These are phyloP conservation scores for Auriscalpium microsporum DNA, from an alignment of 768 basidiomycete species.

Conservation along the genomic window DNA sequence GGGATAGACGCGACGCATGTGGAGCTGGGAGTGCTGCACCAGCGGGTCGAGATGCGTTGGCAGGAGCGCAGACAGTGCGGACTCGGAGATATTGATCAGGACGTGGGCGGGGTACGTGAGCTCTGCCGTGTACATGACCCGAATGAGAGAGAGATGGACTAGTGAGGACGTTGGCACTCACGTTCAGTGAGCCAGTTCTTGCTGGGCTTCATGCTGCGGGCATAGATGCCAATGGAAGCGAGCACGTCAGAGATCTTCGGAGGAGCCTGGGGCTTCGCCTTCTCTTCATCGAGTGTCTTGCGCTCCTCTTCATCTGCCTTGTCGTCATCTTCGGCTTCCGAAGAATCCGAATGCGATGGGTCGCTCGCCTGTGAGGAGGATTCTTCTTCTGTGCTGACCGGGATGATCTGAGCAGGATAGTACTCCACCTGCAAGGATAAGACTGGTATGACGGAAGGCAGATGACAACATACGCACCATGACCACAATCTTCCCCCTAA, in stretches of 20 bases:
- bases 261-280: constrained; percentile 1
- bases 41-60: constrained; percentile 29
- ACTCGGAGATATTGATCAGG: constrained; percentile 56
- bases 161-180: background rate
- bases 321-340: background rate
- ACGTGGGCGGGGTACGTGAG: constrained; percentile 36
- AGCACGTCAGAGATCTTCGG: constrained; percentile 42
- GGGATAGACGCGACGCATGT: constrained; percentile 52
- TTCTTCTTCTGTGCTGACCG: background rate
- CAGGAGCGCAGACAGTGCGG: constrained; percentile 32
- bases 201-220: constrained; percentile 52
- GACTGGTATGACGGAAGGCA: background rate
- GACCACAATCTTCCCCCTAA: constrained; percentile 46
- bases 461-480: constrained; percentile 34
- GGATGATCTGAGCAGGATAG: constrained; percentile 6
- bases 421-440: constrained; percentile 12
- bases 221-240: constrained; percentile 49
- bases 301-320: constrained; percentile 16
- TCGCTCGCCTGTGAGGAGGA: constrained; percentile 1
- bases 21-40: constrained; percentile 31
- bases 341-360: background rate
- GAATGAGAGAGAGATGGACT: background rate
- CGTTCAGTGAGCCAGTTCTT: constrained; percentile 40
- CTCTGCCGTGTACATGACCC: constrained; percentile 19
- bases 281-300: constrained; percentile 13